Evolutionary conservation across 1,139 yeast species (phyloP), one percentile per base, ranked within the genome.

Genomic region (Chernovozyma sophiae-reginae): DNA sequence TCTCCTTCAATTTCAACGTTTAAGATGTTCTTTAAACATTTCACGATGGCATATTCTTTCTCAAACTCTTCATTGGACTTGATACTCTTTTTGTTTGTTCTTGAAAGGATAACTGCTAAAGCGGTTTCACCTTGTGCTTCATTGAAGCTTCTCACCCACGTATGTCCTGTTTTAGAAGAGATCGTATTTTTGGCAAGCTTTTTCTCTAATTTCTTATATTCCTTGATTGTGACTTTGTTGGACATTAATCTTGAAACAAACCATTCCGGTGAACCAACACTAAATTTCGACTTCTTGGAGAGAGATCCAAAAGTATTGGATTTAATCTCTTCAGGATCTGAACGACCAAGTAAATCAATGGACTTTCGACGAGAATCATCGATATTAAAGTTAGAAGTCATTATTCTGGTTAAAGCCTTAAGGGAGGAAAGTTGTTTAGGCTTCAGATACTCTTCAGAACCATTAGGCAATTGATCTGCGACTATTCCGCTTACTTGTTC

Each of bases 11-110:
- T 45, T 32, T 53, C 58, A 19, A 49, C 50, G 35, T 57, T 55
- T 19, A 68, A 40, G 3, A 68, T 59, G 37, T 55, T 55, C 40
- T 59, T 65, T 34, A 70, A 55, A 41, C 74, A 69, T 43, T 56
- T 58, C 11, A 70, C 64, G 22, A 70, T 67, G 14, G 54, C 45
- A 38, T 47, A 65, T 43, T 70, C 76, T 39, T 55, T 60, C 37
- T 69, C 74, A 30, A 69, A 65, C 41, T 69, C 74, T 25, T 68
- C 73, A 42, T 70, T 68, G 30, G 65, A 63, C 46, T 70, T 70
- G 40, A 69, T 68, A 43, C 71, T 65, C 44, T 68, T 67, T 42
- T 60, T 66, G 44, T 66, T 68, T 27, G 68, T 58, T 33, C 71
- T 50, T 2, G 67, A 51, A 26, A 70, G 58, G 12, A 65, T 57